Evolutionary conservation across 768 basidiomycete species (phyloP).

Genomic region (Kwoniella botswanensis): DNA sequence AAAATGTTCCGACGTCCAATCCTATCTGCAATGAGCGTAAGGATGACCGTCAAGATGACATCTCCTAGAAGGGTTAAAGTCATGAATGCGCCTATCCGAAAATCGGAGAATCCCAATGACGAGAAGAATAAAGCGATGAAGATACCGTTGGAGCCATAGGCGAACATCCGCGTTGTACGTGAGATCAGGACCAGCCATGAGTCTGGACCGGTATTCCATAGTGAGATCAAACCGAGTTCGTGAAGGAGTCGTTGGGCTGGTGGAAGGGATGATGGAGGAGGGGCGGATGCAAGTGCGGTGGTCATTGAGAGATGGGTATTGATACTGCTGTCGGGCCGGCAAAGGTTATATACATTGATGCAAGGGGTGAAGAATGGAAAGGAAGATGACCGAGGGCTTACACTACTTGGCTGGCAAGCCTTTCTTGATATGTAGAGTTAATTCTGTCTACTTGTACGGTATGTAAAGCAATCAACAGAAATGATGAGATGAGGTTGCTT

Average conservation of each 20-base stretch:
- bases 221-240: conserved; percentile 31
- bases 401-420: too few species aligned
- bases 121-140: conserved; percentile 51
- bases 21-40: conserved; percentile 47
- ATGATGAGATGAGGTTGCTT: background rate
- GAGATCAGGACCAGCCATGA: conserved; percentile 43
- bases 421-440: too few species aligned
- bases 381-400: too few species aligned
- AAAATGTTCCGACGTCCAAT: conserved; percentile 45
- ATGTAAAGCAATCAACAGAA: background rate
- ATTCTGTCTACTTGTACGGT: background rate
- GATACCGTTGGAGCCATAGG: conserved; percentile 42
- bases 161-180: conserved; percentile 39
- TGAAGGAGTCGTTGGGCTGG: conserved; percentile 11
- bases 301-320: background rate
- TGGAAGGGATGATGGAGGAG: background rate
- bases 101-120: conserved; percentile 42
- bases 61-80: conserved; percentile 52
- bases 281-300: background rate
- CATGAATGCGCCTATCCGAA: conserved; percentile 51
- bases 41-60: conserved; percentile 42
- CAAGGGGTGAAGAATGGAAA: too few species aligned
- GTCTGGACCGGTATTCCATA: conserved; percentile 30
- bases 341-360: too few species aligned
- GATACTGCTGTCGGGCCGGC: too few species aligned